Conservation (phyloP, 192 early-diverging fungal genomes). For the Coemansia sp. region DNA sequence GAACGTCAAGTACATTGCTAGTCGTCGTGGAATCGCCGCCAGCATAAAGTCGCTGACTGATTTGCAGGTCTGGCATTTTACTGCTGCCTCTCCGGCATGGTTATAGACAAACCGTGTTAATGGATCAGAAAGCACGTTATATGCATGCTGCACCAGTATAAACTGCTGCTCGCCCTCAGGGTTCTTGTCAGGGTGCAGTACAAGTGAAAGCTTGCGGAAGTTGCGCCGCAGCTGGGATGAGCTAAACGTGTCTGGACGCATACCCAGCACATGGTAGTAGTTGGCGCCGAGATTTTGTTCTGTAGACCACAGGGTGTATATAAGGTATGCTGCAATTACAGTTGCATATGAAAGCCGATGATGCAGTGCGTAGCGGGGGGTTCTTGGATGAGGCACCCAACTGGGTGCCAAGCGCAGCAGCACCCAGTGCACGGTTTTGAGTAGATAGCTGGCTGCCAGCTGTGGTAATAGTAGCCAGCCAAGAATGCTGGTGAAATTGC, state of each 20-base stretch:
- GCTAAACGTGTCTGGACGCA: conserved; percentile 22
- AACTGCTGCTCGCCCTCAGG: conserved; percentile 67
- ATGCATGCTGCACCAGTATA: conserved; percentile 73
- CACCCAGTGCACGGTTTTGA: conserved; percentile 28
- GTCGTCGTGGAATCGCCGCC: conserved; percentile 52
- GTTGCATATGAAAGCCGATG: conserved; percentile 39
- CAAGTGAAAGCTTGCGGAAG: conserved; percentile 59
- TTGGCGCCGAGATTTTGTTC: conserved; percentile 34
- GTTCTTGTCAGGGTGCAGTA: conserved; percentile 64
- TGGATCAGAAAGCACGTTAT: conserved; percentile 69
- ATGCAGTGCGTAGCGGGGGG: conserved; percentile 24
- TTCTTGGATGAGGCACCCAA: conserved; percentile 34
- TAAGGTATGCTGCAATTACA: conserved; percentile 33
- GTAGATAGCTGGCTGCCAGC: conserved; percentile 29
- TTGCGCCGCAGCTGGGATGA: conserved; percentile 33
- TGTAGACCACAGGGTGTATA: conserved; percentile 40
- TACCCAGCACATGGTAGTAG: conserved; percentile 49
- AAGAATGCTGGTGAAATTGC: conserved; percentile 29
- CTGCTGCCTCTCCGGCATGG: conserved; percentile 61
- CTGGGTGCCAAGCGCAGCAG: conserved; percentile 26
- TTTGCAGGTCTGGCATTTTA: conserved; percentile 59
- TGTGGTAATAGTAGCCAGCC: conserved; percentile 47
- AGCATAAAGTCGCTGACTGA: conserved; percentile 81
- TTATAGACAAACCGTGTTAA: conserved; percentile 68
- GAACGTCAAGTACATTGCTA: conserved; percentile 30